These are phyloP conservation scores for Pleomassaria siparia DNA, from an alignment of 2,329 filamentous ascomycete species.

Conservation along the genomic window DNA sequence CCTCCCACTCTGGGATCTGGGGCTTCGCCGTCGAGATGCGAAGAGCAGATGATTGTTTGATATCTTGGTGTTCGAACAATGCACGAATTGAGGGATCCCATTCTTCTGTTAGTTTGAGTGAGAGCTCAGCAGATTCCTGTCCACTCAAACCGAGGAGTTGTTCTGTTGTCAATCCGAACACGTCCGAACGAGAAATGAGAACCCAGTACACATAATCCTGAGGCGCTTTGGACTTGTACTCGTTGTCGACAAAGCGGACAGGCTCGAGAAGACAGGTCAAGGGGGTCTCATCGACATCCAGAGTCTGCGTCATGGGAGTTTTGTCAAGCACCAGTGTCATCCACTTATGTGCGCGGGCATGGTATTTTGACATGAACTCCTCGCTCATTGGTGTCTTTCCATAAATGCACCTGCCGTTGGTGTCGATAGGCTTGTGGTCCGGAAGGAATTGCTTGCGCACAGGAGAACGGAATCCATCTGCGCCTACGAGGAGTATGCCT, in stretches of 20 bases:
- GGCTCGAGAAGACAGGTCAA: conserved; percentile 26
- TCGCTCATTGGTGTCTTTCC: conserved; percentile 43
- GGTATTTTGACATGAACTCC: conserved; percentile 20
- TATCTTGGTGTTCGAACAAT: conserved; percentile 19
- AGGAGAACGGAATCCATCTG: conserved; percentile 28
- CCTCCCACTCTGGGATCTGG: conserved; percentile 35
- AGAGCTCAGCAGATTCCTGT: conserved; percentile 10
- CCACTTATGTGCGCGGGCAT: conserved; percentile 16
- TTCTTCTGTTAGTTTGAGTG: conserved; percentile 12
- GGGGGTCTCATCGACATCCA: conserved; percentile 15
- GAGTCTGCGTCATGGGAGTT: conserved; percentile 13
- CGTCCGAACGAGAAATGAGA: conserved; percentile 18
- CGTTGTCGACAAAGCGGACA: conserved; percentile 19
- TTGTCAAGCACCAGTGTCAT: conserved; percentile 26
- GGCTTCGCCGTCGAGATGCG: conserved; percentile 36
- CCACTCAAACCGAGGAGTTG: conserved; percentile 6
- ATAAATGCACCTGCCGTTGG: conserved; percentile 42
- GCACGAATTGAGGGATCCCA: conserved; percentile 15
- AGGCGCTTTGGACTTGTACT: conserved; percentile 2
- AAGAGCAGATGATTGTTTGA: conserved; percentile 33
- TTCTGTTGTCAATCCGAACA: conserved; percentile 10
- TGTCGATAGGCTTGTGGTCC: conserved; percentile 39
- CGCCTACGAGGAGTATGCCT: conserved; percentile 12
- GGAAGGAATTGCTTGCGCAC: conserved; percentile 45
- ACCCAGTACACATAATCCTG: conserved; percentile 43